phyloP scores from a whole-genome alignment of 306 rosid genomes.

The Herpetospermum pedunculosum region DNA sequence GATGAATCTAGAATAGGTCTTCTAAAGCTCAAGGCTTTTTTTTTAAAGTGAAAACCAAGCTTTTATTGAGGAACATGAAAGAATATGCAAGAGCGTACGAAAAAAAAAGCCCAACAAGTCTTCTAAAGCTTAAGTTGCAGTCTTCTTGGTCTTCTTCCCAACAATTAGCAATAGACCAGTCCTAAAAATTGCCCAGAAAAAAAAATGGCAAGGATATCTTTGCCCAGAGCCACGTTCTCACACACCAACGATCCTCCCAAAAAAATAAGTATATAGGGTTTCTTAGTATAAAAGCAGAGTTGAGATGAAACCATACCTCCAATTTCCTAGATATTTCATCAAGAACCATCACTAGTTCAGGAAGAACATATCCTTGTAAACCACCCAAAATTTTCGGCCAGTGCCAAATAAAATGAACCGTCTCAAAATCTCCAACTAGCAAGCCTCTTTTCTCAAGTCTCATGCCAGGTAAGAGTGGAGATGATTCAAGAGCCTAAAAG shows the following conservation, averaged over 20 bases:
- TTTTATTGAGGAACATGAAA: too few species aligned
- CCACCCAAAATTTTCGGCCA: not conserved
- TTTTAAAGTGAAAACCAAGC: too few species aligned
- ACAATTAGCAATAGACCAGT: not conserved
- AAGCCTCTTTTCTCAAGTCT: not conserved
- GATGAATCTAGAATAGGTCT: too few species aligned
- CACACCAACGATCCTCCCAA: not conserved
- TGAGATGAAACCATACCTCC: not conserved
- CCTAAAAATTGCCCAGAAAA: not conserved
- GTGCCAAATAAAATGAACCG: not conserved
- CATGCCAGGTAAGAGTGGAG: not conserved
- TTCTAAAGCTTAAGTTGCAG: not conserved
- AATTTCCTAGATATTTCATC: not conserved
- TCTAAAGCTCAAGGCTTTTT: too few species aligned
- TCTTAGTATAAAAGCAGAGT: not conserved
- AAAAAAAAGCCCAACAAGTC: too few species aligned
- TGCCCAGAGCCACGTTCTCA: not conserved
- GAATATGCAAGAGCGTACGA: too few species aligned
- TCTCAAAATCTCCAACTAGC: not conserved
- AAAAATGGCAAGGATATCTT: not conserved
- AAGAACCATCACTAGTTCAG: not conserved
- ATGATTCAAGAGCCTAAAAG: not conserved
- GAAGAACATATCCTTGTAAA: not conserved
- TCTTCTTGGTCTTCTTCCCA: not conserved
- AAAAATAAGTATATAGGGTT: not conserved